Evolutionary conservation across 441 rosid genomes (phyloP), one percentile per base, ranked within the genome.

Genomic region (Pelargonium myrrhifolium): DNA sequence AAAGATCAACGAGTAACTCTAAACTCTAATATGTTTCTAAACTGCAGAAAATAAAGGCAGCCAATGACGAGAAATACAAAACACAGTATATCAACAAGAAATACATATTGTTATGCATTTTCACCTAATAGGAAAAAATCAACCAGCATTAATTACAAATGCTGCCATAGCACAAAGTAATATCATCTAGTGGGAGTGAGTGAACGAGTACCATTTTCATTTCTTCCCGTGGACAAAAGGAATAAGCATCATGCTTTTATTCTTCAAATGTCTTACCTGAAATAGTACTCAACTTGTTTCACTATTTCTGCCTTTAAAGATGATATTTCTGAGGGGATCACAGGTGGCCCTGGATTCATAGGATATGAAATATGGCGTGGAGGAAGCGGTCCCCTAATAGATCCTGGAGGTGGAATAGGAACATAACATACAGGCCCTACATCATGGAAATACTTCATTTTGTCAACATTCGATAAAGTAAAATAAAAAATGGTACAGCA

Each of bases 261-360:
- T 31, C 53, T 39, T n/a, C 15, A 63, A 15, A 24, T 65, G 17
- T 18, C 82, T 75, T 74, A 86, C 99, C 99, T 87, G 89, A 94
- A 94, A 83, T 94, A 94, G 72, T 92, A 92, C 72, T 94, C 97
- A 68, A 94, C 83, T 72, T 94, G 99, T 75, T 76, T 85, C 7
- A 80, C 68, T 73, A 94, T 75, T 76, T 74, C 78, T 68, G 77
- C 84, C 77, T 71, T 87, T 81, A 94, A 80, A 43, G 76, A 76
- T 47, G 61, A 55, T 24, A 62, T 75, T 71, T 81, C 98, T 18
- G 84, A 86, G 69, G 91, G 76, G 2, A 67, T 71, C 68, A 66
- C 37, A 10, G 84, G 82, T 74, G 76, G 71, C 68, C 87, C 92
- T 20, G 81, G 83, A 81, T 77, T 83, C 45, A 72, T 63, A 63